Evolutionary conservation across 1,139 yeast genomes (phyloP).

Genomic region (Pichia kudriavzevii): DNA sequence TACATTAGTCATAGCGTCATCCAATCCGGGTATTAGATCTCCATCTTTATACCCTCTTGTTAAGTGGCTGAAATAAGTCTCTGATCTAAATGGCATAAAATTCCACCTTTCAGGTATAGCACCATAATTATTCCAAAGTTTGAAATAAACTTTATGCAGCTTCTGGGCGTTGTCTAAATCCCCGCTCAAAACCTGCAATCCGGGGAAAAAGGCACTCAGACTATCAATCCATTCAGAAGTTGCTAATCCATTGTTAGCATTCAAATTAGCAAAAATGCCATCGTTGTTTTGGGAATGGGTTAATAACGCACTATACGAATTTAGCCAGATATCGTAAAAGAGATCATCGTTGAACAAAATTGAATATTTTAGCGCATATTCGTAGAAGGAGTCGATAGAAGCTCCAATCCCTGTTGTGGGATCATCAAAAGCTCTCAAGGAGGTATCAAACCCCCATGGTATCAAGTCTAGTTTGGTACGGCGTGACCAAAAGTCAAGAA

Average conservation of each 20-base stretch:
- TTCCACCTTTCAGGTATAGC: conserved; percentile 89
- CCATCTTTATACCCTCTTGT: conserved; percentile 14
- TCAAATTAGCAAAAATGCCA: conserved; percentile 51
- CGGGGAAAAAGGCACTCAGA: conserved; percentile 83
- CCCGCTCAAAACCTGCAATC: conserved; percentile 74
- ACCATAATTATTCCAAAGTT: conserved; percentile 74
- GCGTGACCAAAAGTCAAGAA: conserved; percentile 63
- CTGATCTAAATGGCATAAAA: conserved; percentile 26
- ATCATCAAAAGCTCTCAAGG: conserved; percentile 43
- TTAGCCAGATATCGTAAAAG: conserved; percentile 52
- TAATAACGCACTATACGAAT: conserved; percentile 50
- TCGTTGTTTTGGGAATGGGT: conserved; percentile 45
- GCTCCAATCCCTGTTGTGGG: conserved; percentile 80
- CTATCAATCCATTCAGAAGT: conserved; percentile 74
- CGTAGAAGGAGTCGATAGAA: conserved; percentile 87
- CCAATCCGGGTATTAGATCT: conserved; percentile 18
- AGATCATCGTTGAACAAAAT: conserved; percentile 63
- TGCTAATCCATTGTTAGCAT: conserved; percentile 42
- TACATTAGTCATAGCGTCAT: conserved; percentile 19
- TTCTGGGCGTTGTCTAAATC: conserved; percentile 58
- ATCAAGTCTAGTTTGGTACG: conserved; percentile 56
- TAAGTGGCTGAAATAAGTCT: conserved; percentile 11
- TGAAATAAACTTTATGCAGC: conserved; percentile 58
- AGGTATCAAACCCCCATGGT: conserved; percentile 69
- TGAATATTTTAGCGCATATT: conserved; percentile 74